phyloP scores from a whole-genome alignment of 139 green algal species.

The Chlorella sp. region DNA sequence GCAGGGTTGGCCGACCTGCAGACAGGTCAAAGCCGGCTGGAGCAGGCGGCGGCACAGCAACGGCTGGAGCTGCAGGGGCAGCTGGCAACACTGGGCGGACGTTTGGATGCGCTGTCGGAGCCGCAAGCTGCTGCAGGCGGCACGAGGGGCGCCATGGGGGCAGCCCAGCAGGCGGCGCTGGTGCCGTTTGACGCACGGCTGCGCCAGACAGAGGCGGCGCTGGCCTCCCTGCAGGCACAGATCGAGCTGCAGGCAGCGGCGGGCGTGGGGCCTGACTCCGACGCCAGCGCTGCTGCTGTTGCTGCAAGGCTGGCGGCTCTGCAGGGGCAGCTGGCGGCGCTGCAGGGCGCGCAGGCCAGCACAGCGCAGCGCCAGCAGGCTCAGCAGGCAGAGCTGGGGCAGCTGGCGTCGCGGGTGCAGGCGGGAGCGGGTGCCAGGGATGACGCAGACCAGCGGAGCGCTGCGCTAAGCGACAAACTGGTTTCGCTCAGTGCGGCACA shows the following conservation, averaged over 20 bases:
- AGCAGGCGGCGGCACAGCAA: neutral
- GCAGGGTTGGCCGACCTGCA: slow-evolving; percentile 44
- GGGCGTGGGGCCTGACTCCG: neutral
- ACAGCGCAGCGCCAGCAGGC: neutral
- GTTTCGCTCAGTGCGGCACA: no score
- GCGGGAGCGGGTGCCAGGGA: neutral
- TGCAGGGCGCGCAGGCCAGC: neutral
- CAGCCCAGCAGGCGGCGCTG: neutral
- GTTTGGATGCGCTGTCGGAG: neutral
- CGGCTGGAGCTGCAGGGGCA: slow-evolving; percentile 29
- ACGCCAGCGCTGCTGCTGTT: neutral
- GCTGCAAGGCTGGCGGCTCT: neutral
- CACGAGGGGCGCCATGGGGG: no score
- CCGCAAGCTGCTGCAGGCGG: neutral
- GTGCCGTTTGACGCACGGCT: neutral
- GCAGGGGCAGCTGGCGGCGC: neutral
- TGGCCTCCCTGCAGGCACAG: neutral
- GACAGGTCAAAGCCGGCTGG: slow-evolving; percentile 39
- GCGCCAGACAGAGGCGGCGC: neutral
- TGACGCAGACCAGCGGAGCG: neutral
- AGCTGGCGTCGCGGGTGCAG: neutral
- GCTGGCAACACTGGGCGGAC: slow-evolving; percentile 36
- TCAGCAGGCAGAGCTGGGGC: slow-evolving; percentile 15
- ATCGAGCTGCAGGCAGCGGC: neutral
- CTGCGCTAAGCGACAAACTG: no score